These are phyloP conservation scores for Pythium catenulatum DNA, from an alignment of 352 stramenopile genomes.

Conservation along the genomic window DNA sequence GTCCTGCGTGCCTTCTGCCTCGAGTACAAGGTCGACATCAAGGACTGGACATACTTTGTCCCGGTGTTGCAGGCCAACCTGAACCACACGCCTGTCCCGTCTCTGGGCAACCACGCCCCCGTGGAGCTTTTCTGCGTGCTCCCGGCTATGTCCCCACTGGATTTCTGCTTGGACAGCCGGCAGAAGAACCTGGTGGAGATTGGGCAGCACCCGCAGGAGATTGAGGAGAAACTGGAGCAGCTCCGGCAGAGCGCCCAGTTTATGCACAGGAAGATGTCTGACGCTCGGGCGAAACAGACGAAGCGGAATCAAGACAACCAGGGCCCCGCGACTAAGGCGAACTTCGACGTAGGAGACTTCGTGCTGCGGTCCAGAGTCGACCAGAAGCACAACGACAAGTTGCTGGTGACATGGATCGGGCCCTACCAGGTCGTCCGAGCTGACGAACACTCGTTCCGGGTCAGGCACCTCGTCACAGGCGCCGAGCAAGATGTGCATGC, in stretches of 20 bases:
- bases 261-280: too few relatives aligned
- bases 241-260: too few relatives aligned
- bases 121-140: neutral
- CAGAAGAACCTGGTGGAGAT: too few relatives aligned
- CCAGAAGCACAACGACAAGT: conserved; percentile 58
- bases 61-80: neutral
- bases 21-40: neutral
- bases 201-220: too few relatives aligned
- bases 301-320: neutral
- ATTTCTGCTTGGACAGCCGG: too few relatives aligned
- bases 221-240: too few relatives aligned
- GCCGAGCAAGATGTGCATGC: conserved; percentile 55
- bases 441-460: conserved; percentile 47
- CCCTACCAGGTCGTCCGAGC: conserved; percentile 51
- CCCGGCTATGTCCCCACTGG: too few relatives aligned
- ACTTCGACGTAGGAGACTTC: conserved; percentile 61
- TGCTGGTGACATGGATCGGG: conserved; percentile 64
- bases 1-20: neutral
- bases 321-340: neutral
- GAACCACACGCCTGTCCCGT: neutral
- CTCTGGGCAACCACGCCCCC: neutral
- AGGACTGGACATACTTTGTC: neutral
- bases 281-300: too few relatives aligned
- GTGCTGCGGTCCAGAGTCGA: conserved; percentile 64
- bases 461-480: conserved; percentile 50